Conservation (phyloP, 2,329 filamentous ascomycete species). For the Nigrospora oryzae region DNA sequence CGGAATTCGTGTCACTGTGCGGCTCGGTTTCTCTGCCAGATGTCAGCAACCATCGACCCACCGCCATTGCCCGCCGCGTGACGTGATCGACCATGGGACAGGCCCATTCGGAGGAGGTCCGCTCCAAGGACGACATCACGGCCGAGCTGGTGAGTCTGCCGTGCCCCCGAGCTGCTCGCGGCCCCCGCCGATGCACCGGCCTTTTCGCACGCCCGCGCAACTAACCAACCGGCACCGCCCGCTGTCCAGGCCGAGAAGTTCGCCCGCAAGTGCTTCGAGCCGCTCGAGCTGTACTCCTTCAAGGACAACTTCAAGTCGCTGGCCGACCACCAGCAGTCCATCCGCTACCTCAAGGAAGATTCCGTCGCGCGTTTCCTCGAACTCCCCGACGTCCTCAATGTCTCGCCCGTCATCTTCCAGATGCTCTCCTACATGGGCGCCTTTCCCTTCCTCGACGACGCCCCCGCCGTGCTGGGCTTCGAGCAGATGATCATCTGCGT, state of each 20-base stretch:
- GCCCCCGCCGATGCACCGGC: background rate
- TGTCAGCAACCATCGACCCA: too few species aligned
- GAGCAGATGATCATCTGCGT: constrained; percentile 66
- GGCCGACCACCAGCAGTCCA: constrained; percentile 52
- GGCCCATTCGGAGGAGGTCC: constrained; percentile 23
- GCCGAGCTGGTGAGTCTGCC: constrained; percentile 37
- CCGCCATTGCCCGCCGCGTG: too few species aligned
- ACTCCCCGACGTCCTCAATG: constrained; percentile 60
- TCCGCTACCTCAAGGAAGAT: constrained; percentile 61
- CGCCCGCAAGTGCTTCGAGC: constrained; percentile 61
- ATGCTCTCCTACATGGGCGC: constrained; percentile 64
- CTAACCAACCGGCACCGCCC: constrained; percentile 2
- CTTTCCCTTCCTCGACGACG: constrained; percentile 65
- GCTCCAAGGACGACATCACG: constrained; percentile 42
- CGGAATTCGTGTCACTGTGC: too few species aligned
- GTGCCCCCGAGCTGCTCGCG: background rate
- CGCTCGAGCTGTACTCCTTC: constrained; percentile 65
- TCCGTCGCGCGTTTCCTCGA: constrained; percentile 65
- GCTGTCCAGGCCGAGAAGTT: constrained; percentile 48
- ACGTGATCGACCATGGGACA: constrained; percentile 1
- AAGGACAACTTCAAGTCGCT: constrained; percentile 65
- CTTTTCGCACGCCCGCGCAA: background rate
- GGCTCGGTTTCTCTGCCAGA: too few species aligned
- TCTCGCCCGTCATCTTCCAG: constrained; percentile 61
- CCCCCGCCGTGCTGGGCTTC: constrained; percentile 60